Evolutionary conservation across 495 filamentous ascomycete genomes (phyloP), one percentile per base, ranked within the genome.

Genomic region (Echria macrotheca): DNA sequence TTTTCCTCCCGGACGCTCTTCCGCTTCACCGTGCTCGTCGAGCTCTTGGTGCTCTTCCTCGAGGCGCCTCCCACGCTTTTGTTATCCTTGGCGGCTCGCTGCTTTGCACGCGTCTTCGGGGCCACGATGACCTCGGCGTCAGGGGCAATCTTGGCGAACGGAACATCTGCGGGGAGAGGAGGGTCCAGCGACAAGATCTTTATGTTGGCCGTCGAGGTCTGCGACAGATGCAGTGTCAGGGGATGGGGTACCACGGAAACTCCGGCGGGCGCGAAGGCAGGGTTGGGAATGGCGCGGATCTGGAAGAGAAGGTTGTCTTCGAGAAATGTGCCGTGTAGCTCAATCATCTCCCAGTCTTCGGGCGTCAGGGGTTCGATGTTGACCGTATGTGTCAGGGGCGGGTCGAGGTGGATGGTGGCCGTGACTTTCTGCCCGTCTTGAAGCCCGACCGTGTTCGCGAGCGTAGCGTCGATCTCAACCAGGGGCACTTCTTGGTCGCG

Each of bases 331-430:
- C 93, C 93, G 67, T 97, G 93, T 1, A 96, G 74, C 60, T 98
- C 93, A 54, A 98, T 98, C 57, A 96, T 90, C 81, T 97, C 93
- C 93, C 93, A 98, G 61, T 98, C 93, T 50, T 89, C 86, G 2
- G 91, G 81, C 1, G 93, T 96, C 54, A 96, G 70, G 43, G 93
- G 93, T 63, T 98, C 93, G 55, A 98, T 96, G 56, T 95, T 87
- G 60, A 98, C 83, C 1, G 90, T 95, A 64, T 94, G 86, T 28
- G 88, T 87, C 46, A 91, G 68, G 0, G 90, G 89, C 35, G 91
- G 91, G 63, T 97, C 90, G 32, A 95, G 67, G 63, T 97, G 93
- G 50, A 98, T 75, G 35, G 62, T 69, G 43, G 64, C 62, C 46
- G 69, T 69, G 63, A 95, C 86, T 74, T 88, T 94, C 55, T 93